These are phyloP conservation scores for Meripilus lineatus DNA, from an alignment of 1,284 basidiomycete genomes.

Conservation along the genomic window DNA sequence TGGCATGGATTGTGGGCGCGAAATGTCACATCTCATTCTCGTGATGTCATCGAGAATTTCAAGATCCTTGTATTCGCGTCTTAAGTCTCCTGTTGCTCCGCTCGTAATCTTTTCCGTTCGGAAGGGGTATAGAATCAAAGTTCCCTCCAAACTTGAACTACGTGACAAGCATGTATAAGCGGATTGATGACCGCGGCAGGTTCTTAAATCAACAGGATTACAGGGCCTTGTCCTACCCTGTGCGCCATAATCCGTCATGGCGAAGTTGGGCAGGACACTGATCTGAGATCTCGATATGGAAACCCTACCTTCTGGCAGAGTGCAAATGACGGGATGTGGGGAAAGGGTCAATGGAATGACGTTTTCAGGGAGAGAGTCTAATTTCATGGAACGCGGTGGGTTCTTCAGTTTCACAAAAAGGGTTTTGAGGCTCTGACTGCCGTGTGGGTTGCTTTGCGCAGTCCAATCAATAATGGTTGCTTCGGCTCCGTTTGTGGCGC, in stretches of 20 bases:
- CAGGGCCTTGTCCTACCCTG: slow-evolving; percentile 32
- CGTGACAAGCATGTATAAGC: slow-evolving; percentile 34
- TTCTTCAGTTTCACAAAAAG: slow-evolving; percentile 33
- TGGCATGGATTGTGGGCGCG: no score
- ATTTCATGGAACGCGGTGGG: slow-evolving; percentile 23
- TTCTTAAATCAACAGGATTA: slow-evolving; percentile 30
- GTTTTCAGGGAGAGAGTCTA: slow-evolving; percentile 31
- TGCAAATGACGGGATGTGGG: slow-evolving; percentile 12
- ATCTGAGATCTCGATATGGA: slow-evolving; percentile 28
- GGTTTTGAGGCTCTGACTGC: slow-evolving; percentile 23
- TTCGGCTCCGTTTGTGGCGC: no score
- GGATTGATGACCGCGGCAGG: slow-evolving; percentile 26
- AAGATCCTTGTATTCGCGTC: no score
- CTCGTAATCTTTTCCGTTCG: no score
- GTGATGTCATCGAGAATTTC: no score
- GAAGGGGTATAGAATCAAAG: slow-evolving; percentile 31
- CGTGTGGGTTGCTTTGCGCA: slow-evolving; percentile 2
- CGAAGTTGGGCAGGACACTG: slow-evolving; percentile 33
- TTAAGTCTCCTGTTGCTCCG: no score
- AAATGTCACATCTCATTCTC: no score
- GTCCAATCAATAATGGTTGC: slow-evolving; percentile 31
- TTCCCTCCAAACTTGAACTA: slow-evolving; percentile 25
- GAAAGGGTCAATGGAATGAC: slow-evolving; percentile 29
- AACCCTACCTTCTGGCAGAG: slow-evolving; percentile 24
- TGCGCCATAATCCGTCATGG: slow-evolving; percentile 37